These are phyloP conservation scores for Fusarium sp. DNA, from an alignment of 2,329 filamentous ascomycete species.

Conservation along the genomic window DNA sequence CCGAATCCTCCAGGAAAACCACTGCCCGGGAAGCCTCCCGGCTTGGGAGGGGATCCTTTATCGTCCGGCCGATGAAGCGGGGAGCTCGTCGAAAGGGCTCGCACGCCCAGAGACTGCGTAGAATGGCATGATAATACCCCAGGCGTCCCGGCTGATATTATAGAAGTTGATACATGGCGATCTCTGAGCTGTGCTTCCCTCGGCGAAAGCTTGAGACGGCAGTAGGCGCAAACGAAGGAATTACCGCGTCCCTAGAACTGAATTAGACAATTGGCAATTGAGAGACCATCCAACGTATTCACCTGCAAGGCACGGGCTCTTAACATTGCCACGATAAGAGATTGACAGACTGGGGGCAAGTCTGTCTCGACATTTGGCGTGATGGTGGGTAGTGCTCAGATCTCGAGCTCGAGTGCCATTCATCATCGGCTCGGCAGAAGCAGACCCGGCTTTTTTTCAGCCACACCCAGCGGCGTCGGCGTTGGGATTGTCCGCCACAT, in stretches of 20 bases:
- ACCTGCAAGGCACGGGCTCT: slow-evolving; percentile 57
- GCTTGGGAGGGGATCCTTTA: slow-evolving; percentile 28
- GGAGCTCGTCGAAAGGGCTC: slow-evolving; percentile 46
- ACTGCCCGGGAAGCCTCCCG: slow-evolving; percentile 42
- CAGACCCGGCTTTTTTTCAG: slow-evolving; percentile 29
- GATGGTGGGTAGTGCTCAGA: slow-evolving; percentile 13
- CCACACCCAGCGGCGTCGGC: slow-evolving; percentile 29
- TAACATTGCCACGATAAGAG: slow-evolving; percentile 53
- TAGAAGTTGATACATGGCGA: slow-evolving; percentile 27
- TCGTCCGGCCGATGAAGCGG: slow-evolving; percentile 33
- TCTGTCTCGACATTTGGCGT: slow-evolving; percentile 37
- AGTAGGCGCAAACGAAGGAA: slow-evolving; percentile 57
- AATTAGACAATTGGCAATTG: slow-evolving; percentile 15
- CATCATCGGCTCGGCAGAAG: slow-evolving; percentile 30
- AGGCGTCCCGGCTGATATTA: slow-evolving; percentile 8
- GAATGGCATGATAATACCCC: not conserved
- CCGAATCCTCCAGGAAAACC: slow-evolving; percentile 34
- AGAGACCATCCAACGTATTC: slow-evolving; percentile 28
- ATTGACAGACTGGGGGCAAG: slow-evolving; percentile 33
- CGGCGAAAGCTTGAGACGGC: slow-evolving; percentile 48
- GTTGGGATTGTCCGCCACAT: slow-evolving; percentile 42
- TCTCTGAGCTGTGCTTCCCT: slow-evolving; percentile 27
- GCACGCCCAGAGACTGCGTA: slow-evolving; percentile 18
- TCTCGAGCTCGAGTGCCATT: slow-evolving; percentile 3
- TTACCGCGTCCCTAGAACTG: slow-evolving; percentile 50